These are phyloP conservation scores for Trichoderma sp. DNA, from an alignment of 2,329 filamentous ascomycete species.

Conservation along the genomic window DNA sequence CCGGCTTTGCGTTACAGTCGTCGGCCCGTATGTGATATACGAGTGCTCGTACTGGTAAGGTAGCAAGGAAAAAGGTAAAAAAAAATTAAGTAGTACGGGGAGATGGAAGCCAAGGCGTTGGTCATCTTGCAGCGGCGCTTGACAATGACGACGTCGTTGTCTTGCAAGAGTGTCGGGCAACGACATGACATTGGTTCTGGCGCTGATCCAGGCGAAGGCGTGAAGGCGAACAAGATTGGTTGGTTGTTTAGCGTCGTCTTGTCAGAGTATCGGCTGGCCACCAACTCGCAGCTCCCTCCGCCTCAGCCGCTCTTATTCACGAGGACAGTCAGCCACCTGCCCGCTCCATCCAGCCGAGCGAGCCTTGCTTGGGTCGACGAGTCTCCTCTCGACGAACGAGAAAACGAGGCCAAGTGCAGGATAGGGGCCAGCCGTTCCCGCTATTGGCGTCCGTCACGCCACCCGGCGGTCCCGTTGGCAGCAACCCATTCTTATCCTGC, in stretches of 20 bases:
- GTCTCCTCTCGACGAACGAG: slow-evolving; percentile 5
- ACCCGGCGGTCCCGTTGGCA: slow-evolving; percentile 18
- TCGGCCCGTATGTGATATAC: not conserved
- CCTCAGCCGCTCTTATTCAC: slow-evolving; percentile 17
- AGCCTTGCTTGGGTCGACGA: not conserved
- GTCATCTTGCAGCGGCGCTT: not conserved
- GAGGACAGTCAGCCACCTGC: slow-evolving; percentile 17
- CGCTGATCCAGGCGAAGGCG: not conserved
- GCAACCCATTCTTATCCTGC: slow-evolving; percentile 8
- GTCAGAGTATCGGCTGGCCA: slow-evolving; percentile 14
- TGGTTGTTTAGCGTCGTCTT: slow-evolving; percentile 11
- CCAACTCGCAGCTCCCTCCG: slow-evolving; percentile 12
- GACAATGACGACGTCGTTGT: slow-evolving; percentile 10
- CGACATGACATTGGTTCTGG: not conserved
- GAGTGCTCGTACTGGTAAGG: not conserved
- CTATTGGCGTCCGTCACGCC: slow-evolving; percentile 16
- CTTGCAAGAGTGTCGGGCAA: not conserved
- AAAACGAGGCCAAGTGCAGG: not conserved
- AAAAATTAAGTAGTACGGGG: not conserved
- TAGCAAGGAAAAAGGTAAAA: not conserved
- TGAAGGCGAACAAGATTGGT: slow-evolving; percentile 12
- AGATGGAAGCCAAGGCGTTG: not conserved
- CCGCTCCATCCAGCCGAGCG: slow-evolving; percentile 12
- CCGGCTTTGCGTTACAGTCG: not conserved
- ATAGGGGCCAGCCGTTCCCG: slow-evolving; percentile 4